Conservation (phyloP, 2,329 filamentous ascomycete species). For the Trichoderma harzianum region DNA sequence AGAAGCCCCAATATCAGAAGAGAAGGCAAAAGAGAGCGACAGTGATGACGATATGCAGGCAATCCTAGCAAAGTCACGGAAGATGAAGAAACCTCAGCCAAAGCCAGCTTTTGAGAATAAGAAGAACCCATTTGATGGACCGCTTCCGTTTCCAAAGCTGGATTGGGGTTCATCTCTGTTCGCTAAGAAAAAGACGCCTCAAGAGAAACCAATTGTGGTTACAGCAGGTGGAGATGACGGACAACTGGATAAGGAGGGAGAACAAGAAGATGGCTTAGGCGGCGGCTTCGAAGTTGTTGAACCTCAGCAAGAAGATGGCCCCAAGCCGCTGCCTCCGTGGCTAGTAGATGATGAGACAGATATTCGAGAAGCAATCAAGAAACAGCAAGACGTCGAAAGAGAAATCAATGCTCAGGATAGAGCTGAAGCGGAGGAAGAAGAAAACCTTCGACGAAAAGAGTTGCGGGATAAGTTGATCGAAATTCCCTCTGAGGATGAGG, state of each 20-base stretch:
- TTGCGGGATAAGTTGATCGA: slow-evolving; percentile 53
- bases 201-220: slow-evolving; percentile 23
- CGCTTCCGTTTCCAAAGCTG: slow-evolving; percentile 86
- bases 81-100: slow-evolving; percentile 46
- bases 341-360: slow-evolving; percentile 63
- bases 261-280: slow-evolving; percentile 47
- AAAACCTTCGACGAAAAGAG: slow-evolving; percentile 43
- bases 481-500: slow-evolving; percentile 59
- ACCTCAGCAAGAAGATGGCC: slow-evolving; percentile 38
- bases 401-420: slow-evolving; percentile 64
- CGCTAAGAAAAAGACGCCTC: slow-evolving; percentile 37
- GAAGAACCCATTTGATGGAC: slow-evolving; percentile 68
- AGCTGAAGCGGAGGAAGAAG: slow-evolving; percentile 54
- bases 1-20: slow-evolving; percentile 14
- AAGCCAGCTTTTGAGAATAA: slow-evolving; percentile 47
- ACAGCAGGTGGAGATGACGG: slow-evolving; percentile 20
- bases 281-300: slow-evolving; percentile 65
- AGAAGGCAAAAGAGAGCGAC: slow-evolving; percentile 52
- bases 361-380: slow-evolving; percentile 60
- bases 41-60: slow-evolving; percentile 78
- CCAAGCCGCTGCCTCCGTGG: slow-evolving; percentile 73
- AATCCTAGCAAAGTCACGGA: slow-evolving; percentile 69
- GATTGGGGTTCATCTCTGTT: slow-evolving; percentile 64
- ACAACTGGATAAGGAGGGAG: slow-evolving; percentile 23
- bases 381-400: slow-evolving; percentile 53